These are phyloP conservation scores for Syncephalis fuscata DNA, from an alignment of 371 early-diverging fungal genomes.

Conservation along the genomic window DNA sequence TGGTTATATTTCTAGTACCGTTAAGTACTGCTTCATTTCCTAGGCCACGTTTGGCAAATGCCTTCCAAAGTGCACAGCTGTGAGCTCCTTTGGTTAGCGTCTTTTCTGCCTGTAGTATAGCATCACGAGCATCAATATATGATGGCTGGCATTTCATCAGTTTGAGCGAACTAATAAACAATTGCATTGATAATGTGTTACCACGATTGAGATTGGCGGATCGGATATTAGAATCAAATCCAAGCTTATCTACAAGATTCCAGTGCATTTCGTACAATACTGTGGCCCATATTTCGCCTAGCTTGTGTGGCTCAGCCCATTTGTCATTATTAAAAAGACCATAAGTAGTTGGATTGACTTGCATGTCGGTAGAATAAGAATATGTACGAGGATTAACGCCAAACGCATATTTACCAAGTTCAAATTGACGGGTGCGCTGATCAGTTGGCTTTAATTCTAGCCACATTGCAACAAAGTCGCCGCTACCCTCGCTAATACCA, in stretches of 20 bases:
- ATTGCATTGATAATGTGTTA: constrained; percentile 68
- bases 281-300: constrained; percentile 94
- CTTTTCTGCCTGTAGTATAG: constrained; percentile 50
- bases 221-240: constrained; percentile 29
- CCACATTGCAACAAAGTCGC: constrained; percentile 74
- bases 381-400: constrained; percentile 73
- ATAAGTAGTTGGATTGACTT: constrained; percentile 81
- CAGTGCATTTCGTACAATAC: constrained; percentile 83
- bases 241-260: constrained; percentile 49
- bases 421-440: constrained; percentile 18
- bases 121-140: constrained; percentile 77
- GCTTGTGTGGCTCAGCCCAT: constrained; percentile 79
- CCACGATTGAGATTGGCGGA: constrained; percentile 21
- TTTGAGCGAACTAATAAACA: constrained; percentile 86
- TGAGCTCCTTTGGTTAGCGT: constrained; percentile 54
- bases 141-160: constrained; percentile 80
- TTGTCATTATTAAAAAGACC: constrained; percentile 76
- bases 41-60: constrained; percentile 80
- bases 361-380: constrained; percentile 63
- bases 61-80: constrained; percentile 67
- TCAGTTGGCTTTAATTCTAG: constrained; percentile 39
- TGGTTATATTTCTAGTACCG: constrained; percentile 13
- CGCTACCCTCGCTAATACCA: constrained; percentile 67
- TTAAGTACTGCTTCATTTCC: constrained; percentile 37
- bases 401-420: constrained; percentile 70